Base-by-base conservation (phyloP, 2,329 filamentous ascomycete genomes). In the Pezicula radicicola region DNA sequence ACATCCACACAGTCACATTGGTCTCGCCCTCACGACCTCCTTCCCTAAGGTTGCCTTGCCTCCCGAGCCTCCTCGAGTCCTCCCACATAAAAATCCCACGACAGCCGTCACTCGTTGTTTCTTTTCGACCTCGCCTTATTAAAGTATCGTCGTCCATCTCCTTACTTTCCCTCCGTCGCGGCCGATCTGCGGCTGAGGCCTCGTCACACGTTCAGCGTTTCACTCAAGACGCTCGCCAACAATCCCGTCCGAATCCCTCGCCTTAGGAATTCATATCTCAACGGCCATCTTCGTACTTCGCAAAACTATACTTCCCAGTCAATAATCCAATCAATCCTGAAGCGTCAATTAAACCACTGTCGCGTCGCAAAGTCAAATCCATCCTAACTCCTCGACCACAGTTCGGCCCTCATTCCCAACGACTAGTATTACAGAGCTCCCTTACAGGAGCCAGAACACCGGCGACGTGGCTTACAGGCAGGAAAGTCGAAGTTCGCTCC, bases 401-500 rank as follows among this genome's bases (percentile, higher is more conserved):
- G 19, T 41, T 28, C 15, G 25, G 36, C 27, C 40, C 9, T 45
- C 18, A 33, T 39, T 42, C 49, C 45, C 5, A 33, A 16, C 18
- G 15, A 13, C 35, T 44, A 36, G 27, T 19, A n/a, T 30, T n/a
- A 51, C 52, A 43, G 36, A 53, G 58, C 58, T 64, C 62, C 62
- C 50, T 10, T 43, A 19, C n/a, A 48, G 58, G 63, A 64, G 62
- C 59, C 58, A 58, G 37, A 59, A 66, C 55, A 61, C 63, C 70
- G 70, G 70, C 71, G 69, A 62, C 69, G 69, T 77, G 75, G 74
- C 74, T 68, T 70, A 67, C 60, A 68, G 69, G 64, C 70, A 70
- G 60, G 73, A 76, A 51, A 68, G 71, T 36, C 72, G 74, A 63
- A 73, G 72, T 64, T 76, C 72, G 47, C 70, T 75, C 47, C 66